Conservation (phyloP, 331 rosid species). For the Quercus lobata region DNA sequence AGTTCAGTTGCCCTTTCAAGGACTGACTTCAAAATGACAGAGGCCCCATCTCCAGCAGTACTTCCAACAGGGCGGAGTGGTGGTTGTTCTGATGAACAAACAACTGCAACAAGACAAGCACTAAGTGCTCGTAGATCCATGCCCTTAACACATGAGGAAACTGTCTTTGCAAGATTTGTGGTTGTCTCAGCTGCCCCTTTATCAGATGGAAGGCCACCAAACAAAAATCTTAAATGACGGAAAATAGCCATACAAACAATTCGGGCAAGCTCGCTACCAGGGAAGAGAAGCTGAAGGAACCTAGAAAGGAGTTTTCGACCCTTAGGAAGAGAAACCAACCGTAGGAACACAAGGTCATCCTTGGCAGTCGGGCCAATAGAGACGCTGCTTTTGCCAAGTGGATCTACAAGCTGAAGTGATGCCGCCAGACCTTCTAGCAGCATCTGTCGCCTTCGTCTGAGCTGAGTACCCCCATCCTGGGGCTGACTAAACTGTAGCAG, state of each 20-base stretch:
- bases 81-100: constrained; percentile 77
- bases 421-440: constrained; percentile 73
- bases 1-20: constrained; percentile 67
- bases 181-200: constrained; percentile 44
- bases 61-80: constrained; percentile 76
- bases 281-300: constrained; percentile 53
- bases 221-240: constrained; percentile 68
- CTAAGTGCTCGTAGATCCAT: constrained; percentile 69
- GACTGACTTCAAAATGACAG: constrained; percentile 52
- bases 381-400: constrained; percentile 53
- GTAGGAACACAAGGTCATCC: constrained; percentile 65
- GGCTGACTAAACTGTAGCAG: constrained; percentile 44
- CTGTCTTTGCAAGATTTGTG: constrained; percentile 44
- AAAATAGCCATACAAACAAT: constrained; percentile 70
- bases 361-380: constrained; percentile 47
- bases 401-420: constrained; percentile 67
- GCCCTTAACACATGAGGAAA: constrained; percentile 53
- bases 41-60: constrained; percentile 59
- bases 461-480: constrained; percentile 65
- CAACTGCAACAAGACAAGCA: constrained; percentile 76
- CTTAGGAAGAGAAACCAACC: constrained; percentile 53
- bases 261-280: constrained; percentile 64
- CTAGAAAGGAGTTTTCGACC: constrained; percentile 54
- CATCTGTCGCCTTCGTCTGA: constrained; percentile 55
- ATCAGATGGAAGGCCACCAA: constrained; percentile 64